These are phyloP conservation scores for Metschnikowia reukaufii DNA, from an alignment of 805 yeast species.

Conservation along the genomic window DNA sequence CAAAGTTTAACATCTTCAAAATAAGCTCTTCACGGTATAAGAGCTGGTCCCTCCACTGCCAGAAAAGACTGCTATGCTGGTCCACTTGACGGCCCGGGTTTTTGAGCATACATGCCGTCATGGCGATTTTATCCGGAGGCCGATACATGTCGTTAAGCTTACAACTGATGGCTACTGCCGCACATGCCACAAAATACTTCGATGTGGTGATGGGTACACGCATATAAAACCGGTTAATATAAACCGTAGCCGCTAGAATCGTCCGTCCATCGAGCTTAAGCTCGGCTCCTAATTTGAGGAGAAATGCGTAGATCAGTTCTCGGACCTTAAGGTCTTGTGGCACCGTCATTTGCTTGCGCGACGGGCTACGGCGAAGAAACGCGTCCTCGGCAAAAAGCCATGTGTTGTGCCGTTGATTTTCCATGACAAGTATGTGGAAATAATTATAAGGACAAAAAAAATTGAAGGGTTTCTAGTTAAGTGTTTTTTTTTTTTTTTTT, in stretches of 20 bases:
- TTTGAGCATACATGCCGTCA: slow-evolving; percentile 36
- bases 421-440: neutral
- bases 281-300: slow-evolving; percentile 35
- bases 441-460: neutral
- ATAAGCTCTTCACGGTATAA: slow-evolving; percentile 44
- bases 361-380: slow-evolving; percentile 33
- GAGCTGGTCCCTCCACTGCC: slow-evolving; percentile 48
- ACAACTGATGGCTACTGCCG: slow-evolving; percentile 44
- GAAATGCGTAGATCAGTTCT: slow-evolving; percentile 40
- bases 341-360: slow-evolving; percentile 33
- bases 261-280: slow-evolving; percentile 42
- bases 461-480: no score
- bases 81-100: slow-evolving; percentile 35
- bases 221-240: slow-evolving; percentile 41
- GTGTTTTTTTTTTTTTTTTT: no score
- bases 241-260: slow-evolving; percentile 43
- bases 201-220: slow-evolving; percentile 43
- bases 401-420: slow-evolving; percentile 20
- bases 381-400: slow-evolving; percentile 42
- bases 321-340: slow-evolving; percentile 39
- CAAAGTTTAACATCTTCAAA: slow-evolving; percentile 39
- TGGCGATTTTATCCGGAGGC: slow-evolving; percentile 44
- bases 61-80: slow-evolving; percentile 41
- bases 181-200: slow-evolving; percentile 44
- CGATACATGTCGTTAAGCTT: slow-evolving; percentile 44